These are phyloP conservation scores for Acanthamoeba lenticulata DNA, from an alignment of 208 protist genomes.

Conservation along the genomic window DNA sequence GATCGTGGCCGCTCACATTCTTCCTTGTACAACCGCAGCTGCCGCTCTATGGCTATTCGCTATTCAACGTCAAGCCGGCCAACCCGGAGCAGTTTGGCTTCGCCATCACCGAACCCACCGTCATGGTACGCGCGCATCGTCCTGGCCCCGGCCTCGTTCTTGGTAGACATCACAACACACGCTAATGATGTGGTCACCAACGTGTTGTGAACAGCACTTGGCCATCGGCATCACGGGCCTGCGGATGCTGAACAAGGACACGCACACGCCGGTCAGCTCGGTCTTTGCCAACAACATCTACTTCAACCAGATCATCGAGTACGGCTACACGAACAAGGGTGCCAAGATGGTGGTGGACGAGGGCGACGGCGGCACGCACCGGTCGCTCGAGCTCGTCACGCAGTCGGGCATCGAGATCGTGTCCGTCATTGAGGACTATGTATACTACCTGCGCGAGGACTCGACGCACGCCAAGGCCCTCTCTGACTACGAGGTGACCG, in stretches of 20 bases:
- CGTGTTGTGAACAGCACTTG: background rate
- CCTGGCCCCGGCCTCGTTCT: too few species aligned
- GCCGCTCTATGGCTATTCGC: background rate
- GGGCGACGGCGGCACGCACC: background rate
- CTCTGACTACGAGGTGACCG: conserved; percentile 60
- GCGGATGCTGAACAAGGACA: conserved; percentile 32
- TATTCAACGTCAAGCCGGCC: background rate
- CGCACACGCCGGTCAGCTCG: background rate
- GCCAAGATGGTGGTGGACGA: conserved; percentile 5
- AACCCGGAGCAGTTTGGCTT: conserved; percentile 49
- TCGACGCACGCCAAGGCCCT: conserved; percentile 58
- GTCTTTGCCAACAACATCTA: background rate
- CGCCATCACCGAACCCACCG: background rate
- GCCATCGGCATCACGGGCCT: background rate
- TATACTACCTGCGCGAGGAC: conserved; percentile 51
- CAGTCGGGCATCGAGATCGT: conserved; percentile 46
- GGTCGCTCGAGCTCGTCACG: background rate
- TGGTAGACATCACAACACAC: background rate
- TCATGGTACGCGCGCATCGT: background rate
- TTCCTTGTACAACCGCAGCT: background rate
- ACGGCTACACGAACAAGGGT: background rate
- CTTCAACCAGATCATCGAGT: conserved; percentile 41
- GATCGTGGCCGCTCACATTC: background rate
- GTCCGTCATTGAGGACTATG: conserved; percentile 46
- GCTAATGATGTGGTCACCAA: background rate